Evolutionary conservation across 208 protist species (phyloP), one percentile per base, ranked within the genome.

Genomic region (Lotmaria passim): DNA sequence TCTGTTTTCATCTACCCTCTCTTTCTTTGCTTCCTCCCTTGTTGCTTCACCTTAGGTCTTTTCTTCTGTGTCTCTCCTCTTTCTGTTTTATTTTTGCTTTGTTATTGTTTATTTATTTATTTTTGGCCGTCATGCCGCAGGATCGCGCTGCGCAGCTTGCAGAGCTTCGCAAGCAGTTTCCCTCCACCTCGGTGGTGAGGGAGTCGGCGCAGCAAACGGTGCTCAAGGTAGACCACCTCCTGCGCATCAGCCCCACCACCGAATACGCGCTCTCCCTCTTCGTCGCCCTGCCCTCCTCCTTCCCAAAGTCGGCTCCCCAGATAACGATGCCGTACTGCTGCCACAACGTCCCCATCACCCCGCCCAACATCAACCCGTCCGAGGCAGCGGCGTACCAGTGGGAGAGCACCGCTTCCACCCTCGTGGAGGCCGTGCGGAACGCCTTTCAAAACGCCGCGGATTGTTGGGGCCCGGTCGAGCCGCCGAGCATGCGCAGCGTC

Each of bases 361-460:
- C 82, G 19, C 73, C 81, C 31, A 75, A 83, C 51, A 75, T 80
- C 64, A 73, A 70, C 56, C 70, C 74, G 15, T 69, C 75, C 23
- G 71, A 78, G 60, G 52, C 64, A 33, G 31, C 50, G 12, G 57
- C 69, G 12, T 79, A 74, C 53, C 71, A 65, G 73, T 95, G 90
- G 90, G 77, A 86, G 43, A 73, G 81, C 17, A 65, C 39, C 52
- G 68, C 50, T n/a, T 87, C 85, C 19, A 74, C 71, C 11, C 73
- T 95, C 3, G 79, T 82, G 6, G 82, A 93, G 63, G 86, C 85
- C 2, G 84, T 93, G 36, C 81, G 64, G 33, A 90, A 93, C 46
- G 91, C 86, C 17, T 90, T 96, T 46, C 68, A 78, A 28, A 84
- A 93, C 60, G 67, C 85, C 31, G 78, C 71, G 43, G 75, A 81